These are phyloP conservation scores for Gossypium davidsonii DNA, from an alignment of 441 rosid genomes.

Conservation along the genomic window DNA sequence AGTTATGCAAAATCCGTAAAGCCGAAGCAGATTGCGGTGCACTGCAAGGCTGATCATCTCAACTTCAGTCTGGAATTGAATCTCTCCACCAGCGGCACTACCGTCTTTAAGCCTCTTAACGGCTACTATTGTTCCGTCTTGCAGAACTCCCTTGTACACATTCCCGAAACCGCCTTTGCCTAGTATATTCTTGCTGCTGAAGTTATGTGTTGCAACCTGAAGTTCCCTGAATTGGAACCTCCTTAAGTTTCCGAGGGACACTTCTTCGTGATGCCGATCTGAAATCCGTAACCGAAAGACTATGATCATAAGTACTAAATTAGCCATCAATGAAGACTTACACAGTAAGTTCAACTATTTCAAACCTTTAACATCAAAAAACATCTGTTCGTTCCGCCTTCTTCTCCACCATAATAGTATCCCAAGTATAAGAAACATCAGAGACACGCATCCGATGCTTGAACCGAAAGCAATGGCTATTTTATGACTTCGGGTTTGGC, in stretches of 20 bases:
- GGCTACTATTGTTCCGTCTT: slow-evolving; percentile 71
- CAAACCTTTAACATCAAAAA: slow-evolving; percentile 86
- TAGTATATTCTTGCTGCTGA: slow-evolving; percentile 67
- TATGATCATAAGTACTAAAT: background rate
- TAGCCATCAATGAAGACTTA: background rate
- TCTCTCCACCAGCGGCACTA: slow-evolving; percentile 75
- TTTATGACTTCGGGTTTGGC: slow-evolving; percentile 52
- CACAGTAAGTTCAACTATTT: background rate
- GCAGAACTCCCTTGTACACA: slow-evolving; percentile 81
- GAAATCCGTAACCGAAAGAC: slow-evolving; percentile 9
- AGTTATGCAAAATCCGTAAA: slow-evolving; percentile 79
- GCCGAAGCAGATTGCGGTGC: slow-evolving; percentile 80
- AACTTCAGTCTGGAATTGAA: slow-evolving; percentile 92
- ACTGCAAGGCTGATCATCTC: slow-evolving; percentile 98
- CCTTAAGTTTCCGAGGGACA: slow-evolving; percentile 77
- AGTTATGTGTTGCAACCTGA: slow-evolving; percentile 68
- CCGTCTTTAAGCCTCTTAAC: slow-evolving; percentile 92
- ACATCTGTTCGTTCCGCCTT: slow-evolving; percentile 54
- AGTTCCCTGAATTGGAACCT: slow-evolving; percentile 78
- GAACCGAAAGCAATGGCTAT: slow-evolving; percentile 68
- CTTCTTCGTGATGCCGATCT: slow-evolving; percentile 62
- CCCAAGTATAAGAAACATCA: slow-evolving; percentile 59
- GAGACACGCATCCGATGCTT: slow-evolving; percentile 54
- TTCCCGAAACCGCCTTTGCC: slow-evolving; percentile 94
- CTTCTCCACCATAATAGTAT: slow-evolving; percentile 78